Base-by-base conservation (phyloP, 2,329 filamentous ascomycete species). In the Arthrobotrys megalospora region DNA sequence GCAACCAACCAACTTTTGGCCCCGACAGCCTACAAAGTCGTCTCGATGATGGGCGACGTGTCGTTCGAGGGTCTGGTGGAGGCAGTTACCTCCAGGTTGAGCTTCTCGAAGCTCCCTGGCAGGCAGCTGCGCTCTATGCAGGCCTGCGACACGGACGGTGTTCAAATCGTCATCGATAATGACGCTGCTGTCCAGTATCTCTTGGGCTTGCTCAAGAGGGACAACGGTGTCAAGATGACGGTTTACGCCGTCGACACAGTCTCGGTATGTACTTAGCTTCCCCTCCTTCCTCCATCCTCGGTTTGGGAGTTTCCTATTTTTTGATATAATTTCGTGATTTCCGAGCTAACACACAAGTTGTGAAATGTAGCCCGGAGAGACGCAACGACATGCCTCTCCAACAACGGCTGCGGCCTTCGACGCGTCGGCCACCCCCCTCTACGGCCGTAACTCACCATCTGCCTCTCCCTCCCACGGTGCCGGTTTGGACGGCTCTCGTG, bases 11-110 rank as follows among this genome's bases (percentile, higher is more conserved):
- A 64, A 12, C 11, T 50, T 2, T 11, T 12, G 6, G 19, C 6
- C 1, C 47, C 72, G 14, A 45, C 64, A 12, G 72, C 72, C 12
- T 76, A 58, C 16, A 76, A 55, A 65, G 72, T 76, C 72, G 47
- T 70, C 11, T 50, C 63, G 21, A 6, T 76, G 47, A 69, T 50
- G 12, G 65, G 72, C 24, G 36, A 48, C 19, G 72, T 69, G 48
- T 58, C 14, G n/a, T 60, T 58, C 32, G 24, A n/a, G 8, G 32
- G 63, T 6, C n/a, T 70, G 24, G 16, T 70, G 8, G 72, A 60
- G 0, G 36, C 64, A 2, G 58, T 76, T 28, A 55, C 55, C 43
- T 38, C 24, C 24, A 63, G 58, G 58, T 47, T 76, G n/a, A 45
- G 64, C 8, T 69, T 76, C 32, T 34, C 38, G n/a, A 65, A 64